Percentiles rank a stretch among this genome's conserved stretches.
Conservation (phyloP, 192 early-diverging fungal genomes). For the Umbelopsis vinacea region DNA sequence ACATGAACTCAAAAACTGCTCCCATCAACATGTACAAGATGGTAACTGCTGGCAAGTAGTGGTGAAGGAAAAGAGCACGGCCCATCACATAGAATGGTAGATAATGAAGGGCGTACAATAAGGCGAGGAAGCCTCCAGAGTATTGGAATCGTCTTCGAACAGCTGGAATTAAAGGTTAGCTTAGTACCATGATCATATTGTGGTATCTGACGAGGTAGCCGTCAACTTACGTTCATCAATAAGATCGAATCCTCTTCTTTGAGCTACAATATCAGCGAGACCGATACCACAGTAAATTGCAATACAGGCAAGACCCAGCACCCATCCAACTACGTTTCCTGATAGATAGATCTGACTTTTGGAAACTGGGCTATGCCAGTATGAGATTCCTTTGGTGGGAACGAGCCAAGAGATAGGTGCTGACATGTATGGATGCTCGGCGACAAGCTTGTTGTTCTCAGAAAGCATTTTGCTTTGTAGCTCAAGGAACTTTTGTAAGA, state of each 20-base stretch:
- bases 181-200: slow-evolving; percentile 32
- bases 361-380: slow-evolving; percentile 84
- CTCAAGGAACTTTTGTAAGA: slow-evolving; percentile 86
- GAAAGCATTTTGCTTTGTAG: slow-evolving; percentile 88
- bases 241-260: slow-evolving; percentile 74
- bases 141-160: slow-evolving; percentile 65
- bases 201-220: too few relatives aligned
- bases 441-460: slow-evolving; percentile 88
- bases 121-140: slow-evolving; percentile 79
- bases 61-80: slow-evolving; percentile 91
- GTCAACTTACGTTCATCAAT: slow-evolving; percentile 51
- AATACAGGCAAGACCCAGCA: slow-evolving; percentile 66
- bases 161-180: slow-evolving; percentile 45
- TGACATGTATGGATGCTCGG: slow-evolving; percentile 91
- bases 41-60: slow-evolving; percentile 90
- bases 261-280: slow-evolving; percentile 70
- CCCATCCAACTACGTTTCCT: slow-evolving; percentile 92
- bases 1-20: slow-evolving; percentile 81
- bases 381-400: slow-evolving; percentile 84
- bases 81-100: slow-evolving; percentile 93
- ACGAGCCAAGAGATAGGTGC: slow-evolving; percentile 87
- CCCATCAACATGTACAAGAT: slow-evolving; percentile 79
- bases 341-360: slow-evolving; percentile 86
- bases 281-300: slow-evolving; percentile 62
- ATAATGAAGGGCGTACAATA: slow-evolving; percentile 88